phyloP scores from a whole-genome alignment of 106 monocot genomes.

The Acanthochlamys bracteata region DNA sequence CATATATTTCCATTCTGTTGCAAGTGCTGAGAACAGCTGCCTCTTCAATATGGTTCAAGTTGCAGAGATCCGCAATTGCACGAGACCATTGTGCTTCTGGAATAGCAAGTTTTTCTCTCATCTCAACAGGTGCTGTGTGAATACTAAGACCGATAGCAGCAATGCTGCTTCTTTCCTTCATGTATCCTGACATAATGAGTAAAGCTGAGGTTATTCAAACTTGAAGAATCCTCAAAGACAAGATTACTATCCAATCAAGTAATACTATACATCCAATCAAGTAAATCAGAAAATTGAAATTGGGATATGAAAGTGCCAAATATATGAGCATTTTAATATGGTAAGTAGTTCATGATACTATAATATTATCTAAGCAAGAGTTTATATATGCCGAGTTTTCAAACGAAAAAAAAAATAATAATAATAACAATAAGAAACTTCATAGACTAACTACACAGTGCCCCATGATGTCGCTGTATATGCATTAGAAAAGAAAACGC shows the following conservation, averaged over 20 bases:
- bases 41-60: slow-evolving; percentile 92
- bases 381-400: too few relatives aligned
- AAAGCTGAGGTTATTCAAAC: neutral
- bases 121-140: slow-evolving; percentile 91
- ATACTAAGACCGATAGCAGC: slow-evolving; percentile 89
- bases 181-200: slow-evolving; percentile 55
- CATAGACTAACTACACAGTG: too few relatives aligned
- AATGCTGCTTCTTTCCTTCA: slow-evolving; percentile 89
- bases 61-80: slow-evolving; percentile 74
- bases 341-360: too few relatives aligned
- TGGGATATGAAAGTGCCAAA: too few relatives aligned
- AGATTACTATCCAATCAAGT: neutral
- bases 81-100: slow-evolving; percentile 92
- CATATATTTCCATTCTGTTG: slow-evolving; percentile 97
- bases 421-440: too few relatives aligned
- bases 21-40: slow-evolving; percentile 99
- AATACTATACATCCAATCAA: too few relatives aligned
- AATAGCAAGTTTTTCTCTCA: slow-evolving; percentile 97
- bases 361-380: too few relatives aligned
- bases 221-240: neutral
- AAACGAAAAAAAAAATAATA: too few relatives aligned
- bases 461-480: too few relatives aligned
- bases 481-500: too few relatives aligned
- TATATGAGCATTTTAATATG: too few relatives aligned
- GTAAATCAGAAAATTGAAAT: too few relatives aligned